Evolutionary conservation across 768 basidiomycete species (phyloP).

Genomic region (Panellus pusillus): DNA sequence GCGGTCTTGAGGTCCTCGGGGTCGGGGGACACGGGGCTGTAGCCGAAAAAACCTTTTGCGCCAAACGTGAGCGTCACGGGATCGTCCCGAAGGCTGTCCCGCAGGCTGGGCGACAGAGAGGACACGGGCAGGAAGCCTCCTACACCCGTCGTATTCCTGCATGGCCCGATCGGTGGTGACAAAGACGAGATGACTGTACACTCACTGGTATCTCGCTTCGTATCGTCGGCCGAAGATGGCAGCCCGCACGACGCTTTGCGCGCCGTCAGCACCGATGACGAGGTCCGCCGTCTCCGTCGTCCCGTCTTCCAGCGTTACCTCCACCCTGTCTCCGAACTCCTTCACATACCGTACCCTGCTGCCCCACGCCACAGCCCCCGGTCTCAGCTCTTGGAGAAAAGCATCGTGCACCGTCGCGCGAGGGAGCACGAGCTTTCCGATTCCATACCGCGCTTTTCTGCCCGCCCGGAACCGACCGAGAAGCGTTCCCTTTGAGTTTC

Average conservation of each 20-base stretch:
- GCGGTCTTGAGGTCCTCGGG: conserved; percentile 1
- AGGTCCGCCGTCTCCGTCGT: conserved; percentile 34
- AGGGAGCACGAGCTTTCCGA: conserved; percentile 33
- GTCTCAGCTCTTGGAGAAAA: conserved; percentile 29
- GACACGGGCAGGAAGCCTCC: conserved; percentile 39
- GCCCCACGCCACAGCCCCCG: conserved; percentile 33
- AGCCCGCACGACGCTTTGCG: conserved; percentile 35
- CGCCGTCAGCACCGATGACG: conserved; percentile 42
- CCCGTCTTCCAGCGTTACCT: conserved; percentile 32
- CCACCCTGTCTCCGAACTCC: conserved; percentile 28
- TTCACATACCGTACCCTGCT: conserved; percentile 28
- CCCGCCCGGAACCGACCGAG: conserved; percentile 32
- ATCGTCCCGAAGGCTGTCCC: conserved; percentile 28
- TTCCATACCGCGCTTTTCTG: conserved; percentile 32
- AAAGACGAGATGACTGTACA: background rate
- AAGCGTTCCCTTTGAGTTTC: conserved; percentile 36
- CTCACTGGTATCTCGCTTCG: conserved; percentile 31
- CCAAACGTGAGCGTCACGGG: conserved; percentile 41
- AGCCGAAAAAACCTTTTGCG: conserved; percentile 39
- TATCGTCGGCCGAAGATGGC: conserved; percentile 32
- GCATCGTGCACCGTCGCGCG: conserved; percentile 36
- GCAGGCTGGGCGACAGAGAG: conserved; percentile 28
- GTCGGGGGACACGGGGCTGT: conserved; percentile 19
- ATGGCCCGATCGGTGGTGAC: background rate
- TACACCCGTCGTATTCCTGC: conserved; percentile 36